Conservation (phyloP, 129 eudicot species). For the Oenanthe sinensis region DNA sequence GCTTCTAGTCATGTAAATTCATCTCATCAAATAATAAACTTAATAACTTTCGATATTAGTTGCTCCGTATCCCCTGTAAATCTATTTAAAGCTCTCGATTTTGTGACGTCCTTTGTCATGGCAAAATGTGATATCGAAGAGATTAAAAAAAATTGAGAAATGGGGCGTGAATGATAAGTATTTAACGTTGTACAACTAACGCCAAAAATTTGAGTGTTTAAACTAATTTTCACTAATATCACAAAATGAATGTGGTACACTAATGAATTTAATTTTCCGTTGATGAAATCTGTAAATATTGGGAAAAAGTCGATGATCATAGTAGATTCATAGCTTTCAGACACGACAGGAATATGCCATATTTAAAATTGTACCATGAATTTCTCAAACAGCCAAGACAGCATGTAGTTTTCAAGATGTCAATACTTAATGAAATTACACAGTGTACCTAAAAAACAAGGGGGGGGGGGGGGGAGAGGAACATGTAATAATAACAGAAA, state of each 20-base stretch:
- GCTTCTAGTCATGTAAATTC: constrained; percentile 1
- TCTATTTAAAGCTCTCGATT: neutral
- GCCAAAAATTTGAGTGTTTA: too few species aligned
- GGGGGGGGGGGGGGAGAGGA: neutral
- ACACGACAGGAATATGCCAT: neutral
- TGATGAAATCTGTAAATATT: too few species aligned
- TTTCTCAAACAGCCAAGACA: neutral
- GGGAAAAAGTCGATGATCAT: too few species aligned
- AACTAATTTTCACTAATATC: too few species aligned
- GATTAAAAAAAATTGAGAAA: too few species aligned
- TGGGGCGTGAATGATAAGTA: too few species aligned
- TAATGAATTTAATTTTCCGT: too few species aligned
- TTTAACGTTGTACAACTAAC: too few species aligned
- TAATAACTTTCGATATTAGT: neutral
- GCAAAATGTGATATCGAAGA: too few species aligned
- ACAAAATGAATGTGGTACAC: too few species aligned
- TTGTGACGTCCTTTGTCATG: neutral
- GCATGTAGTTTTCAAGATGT: neutral
- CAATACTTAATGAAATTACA: neutral
- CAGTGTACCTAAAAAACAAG: neutral
- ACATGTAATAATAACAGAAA: neutral
- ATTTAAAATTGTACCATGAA: neutral
- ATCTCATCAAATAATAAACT: neutral
- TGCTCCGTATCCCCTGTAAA: neutral
- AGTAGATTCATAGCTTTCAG: neutral